Evolutionary conservation across 1,284 basidiomycete genomes (phyloP), one percentile per base, ranked within the genome.

Genomic region (Ceratorhiza oryzae-sativae): DNA sequence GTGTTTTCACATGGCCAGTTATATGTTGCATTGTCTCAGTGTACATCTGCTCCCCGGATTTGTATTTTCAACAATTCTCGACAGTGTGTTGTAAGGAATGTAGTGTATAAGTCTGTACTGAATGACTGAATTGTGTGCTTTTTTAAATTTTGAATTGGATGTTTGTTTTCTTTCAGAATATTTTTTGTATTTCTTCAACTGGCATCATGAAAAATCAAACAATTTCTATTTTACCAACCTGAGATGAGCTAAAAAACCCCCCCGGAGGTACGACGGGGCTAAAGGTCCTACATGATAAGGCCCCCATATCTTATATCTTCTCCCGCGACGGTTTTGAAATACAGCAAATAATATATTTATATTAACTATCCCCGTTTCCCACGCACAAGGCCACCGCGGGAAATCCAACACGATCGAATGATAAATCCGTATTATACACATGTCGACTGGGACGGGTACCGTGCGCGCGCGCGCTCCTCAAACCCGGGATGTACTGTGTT

Each of bases 21-120:
- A n/a, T 75, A 75, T 74, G 74, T 75, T 51, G 73, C 73, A 20
- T 46, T 75, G 1, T 75, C 73, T 15, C 12, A 63, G 1, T 63
- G 61, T 41, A 74, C 72, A 18, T 71, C 72, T 58, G 71, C 65
- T 23, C 25, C 49, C 13, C 25, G 36, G 20, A 55, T 74, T 18
- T 49, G 42, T 25, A 46, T 73, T 18, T 62, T 70, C 12, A 75
- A 80, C 0, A 75, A 73, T 32, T 62, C 75, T 55, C 76, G 81
- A 30, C 78, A 77, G 1, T 49, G 49, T 32, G 55, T 34, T 1
- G 20, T 55, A n/a, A 70, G 25, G 20, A 59, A 70, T 59, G 67
- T 68, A 25, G 65, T 68, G 5, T 68, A 41, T 45, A 55, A 68
- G 20, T 42, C 51, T 55, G 65, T 56, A 34, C 27, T 68, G 9